Evolutionary conservation across 495 filamentous ascomycete species (phyloP), one percentile per base, ranked within the genome.

Genomic region (Apiosordaria backusii): DNA sequence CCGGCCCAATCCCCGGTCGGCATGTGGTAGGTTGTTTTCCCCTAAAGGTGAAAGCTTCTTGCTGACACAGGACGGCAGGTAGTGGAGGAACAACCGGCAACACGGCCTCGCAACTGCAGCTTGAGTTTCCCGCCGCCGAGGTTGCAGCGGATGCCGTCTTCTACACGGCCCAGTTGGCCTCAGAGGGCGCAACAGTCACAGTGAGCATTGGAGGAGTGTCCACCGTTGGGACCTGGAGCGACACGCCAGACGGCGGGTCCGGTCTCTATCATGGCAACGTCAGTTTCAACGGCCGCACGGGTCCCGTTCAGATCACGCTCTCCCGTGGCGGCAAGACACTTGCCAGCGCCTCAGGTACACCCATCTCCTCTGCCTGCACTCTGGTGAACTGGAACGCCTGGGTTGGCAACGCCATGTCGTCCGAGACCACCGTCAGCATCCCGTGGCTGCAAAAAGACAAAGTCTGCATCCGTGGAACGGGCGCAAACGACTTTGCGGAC

Each of bases 181-280:
- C 4, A 22, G 35, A 63, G 3, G 58, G 50, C 24, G 58, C 60
- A 21, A 55, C 57, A 25, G 67, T 72, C 35, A 57, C 58, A 4
- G 65, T 69, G 16, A 65, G 24, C 53, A 63, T 69, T 29, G 67
- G 67, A 60, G 67, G 70, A n/a, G 19, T 50, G 4, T 53, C 27
- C n/a, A 15, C 22, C 1, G 52, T 4, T 69, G 81, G 54, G 63
- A 76, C 1, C 76, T 72, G 0, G 67, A 50, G 13, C 35, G 35
- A 40, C 35, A 40, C 9, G 15, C 71, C 76, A 6, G 65, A 70
- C 13, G 65, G 64, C 60, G 76, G 75, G 13, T 74, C 75, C 6
- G 85, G 81, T 0, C 72, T 88, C 57, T 85, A 86, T 65, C 78
- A 85, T 64, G 70, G 70, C 22, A 63, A 82, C 64, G 75, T 84